These are phyloP conservation scores for Phytophthora foliorum DNA, from an alignment of 352 stramenopile species.

Conservation along the genomic window DNA sequence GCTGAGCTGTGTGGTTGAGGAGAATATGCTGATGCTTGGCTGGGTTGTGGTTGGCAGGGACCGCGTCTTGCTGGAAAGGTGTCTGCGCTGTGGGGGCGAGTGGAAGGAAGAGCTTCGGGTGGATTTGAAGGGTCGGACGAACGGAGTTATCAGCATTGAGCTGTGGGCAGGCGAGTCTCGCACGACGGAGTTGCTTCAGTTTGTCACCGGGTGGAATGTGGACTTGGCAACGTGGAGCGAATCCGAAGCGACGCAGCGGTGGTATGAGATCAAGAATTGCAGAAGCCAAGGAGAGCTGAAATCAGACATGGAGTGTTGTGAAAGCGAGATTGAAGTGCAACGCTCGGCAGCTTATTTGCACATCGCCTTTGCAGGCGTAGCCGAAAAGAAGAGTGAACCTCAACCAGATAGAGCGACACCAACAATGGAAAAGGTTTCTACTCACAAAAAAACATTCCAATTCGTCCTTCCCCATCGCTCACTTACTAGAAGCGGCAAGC, in stretches of 20 bases:
- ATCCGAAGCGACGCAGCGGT: slow-evolving; percentile 18
- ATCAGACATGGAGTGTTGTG: background rate
- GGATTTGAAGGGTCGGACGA: background rate
- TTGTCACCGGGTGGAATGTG: slow-evolving; percentile 29
- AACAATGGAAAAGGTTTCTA: background rate
- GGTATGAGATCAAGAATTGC: slow-evolving; percentile 19
- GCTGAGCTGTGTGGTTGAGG: background rate
- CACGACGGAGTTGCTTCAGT: slow-evolving; percentile 40
- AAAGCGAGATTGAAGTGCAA: slow-evolving; percentile 13
- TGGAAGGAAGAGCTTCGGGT: slow-evolving; percentile 17
- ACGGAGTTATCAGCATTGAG: slow-evolving; percentile 18
- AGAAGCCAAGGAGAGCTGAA: background rate
- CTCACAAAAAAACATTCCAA: slow-evolving; percentile 27
- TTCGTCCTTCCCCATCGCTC: slow-evolving; percentile 41
- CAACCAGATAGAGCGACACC: background rate
- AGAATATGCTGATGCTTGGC: background rate
- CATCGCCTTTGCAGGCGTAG: slow-evolving; percentile 8
- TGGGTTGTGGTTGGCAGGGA: background rate
- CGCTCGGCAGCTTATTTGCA: slow-evolving; percentile 19
- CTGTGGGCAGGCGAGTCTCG: slow-evolving; percentile 15
- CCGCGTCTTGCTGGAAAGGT: slow-evolving; percentile 24
- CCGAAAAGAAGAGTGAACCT: background rate
- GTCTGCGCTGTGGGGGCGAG: slow-evolving; percentile 1
- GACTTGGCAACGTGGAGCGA: slow-evolving; percentile 35
- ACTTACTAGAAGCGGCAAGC: slow-evolving; percentile 22